Evolutionary conservation across 2,329 filamentous ascomycete genomes (phyloP), one percentile per base, ranked within the genome.

Genomic region (Fusarium nygamai): DNA sequence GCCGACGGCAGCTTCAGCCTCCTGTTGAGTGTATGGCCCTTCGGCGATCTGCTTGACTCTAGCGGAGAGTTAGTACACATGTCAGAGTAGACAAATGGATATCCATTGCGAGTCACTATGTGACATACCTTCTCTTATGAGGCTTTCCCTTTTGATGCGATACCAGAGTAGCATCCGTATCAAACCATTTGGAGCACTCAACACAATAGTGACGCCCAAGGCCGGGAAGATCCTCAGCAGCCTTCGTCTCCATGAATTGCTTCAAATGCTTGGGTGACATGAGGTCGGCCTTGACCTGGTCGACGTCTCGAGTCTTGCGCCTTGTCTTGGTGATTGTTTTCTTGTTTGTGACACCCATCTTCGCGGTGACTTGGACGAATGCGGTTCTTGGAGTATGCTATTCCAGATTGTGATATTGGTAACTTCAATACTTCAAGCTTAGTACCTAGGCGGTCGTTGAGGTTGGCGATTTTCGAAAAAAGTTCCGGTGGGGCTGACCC

Each of bases 111-210:
- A 59, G 41, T 36, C 20, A 53, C 34, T 8, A 47, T 56, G n/a
- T 46, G 43, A 73, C 74, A 31, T 56, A 80, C 94, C 93, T 93
- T 86, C 95, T 91, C 89, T 95, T 98, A 85, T 99, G 96, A 74
- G 94, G 94, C 85, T 98, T 99, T 78, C 94, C 94, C 82, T 93
- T 94, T 65, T 88, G 87, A 84, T 99, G 96, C 34, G 90, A 87
- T 41, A 88, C 86, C 66, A 97, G 86, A 77, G 94, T 97, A 78
- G 89, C 83, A 75, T 96, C 93, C 57, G 91, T 93, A 82, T 98
- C 96, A 82, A 97, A 98, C 92, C 94, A 98, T 85, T 97, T 98
- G 72, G 96, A 93, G 83, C 96, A 99, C 83, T 98, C 93, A 22
- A 93, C 87, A 83, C 96, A 99, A 84, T 98, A 98, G 82, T 92